These are phyloP conservation scores for Stachybotrys elegans DNA, from an alignment of 2,329 filamentous ascomycete species.

Conservation along the genomic window DNA sequence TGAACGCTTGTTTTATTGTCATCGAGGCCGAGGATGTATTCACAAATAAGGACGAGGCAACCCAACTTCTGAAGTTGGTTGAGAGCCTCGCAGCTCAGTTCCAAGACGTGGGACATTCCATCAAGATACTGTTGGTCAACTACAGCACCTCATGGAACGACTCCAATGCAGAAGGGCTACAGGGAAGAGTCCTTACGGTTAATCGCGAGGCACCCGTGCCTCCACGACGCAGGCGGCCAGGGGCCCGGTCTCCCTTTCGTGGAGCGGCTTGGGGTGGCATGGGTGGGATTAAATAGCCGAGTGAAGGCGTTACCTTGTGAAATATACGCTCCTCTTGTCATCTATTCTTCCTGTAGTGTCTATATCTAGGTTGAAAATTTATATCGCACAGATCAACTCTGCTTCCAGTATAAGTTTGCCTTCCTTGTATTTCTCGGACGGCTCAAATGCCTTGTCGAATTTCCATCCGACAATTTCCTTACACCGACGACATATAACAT, in stretches of 20 bases:
- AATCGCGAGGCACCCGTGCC: not conserved
- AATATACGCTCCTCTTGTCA: too few relatives aligned
- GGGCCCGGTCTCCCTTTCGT: not conserved
- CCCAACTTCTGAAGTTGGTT: not conserved
- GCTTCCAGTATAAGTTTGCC: too few relatives aligned
- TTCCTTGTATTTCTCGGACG: too few relatives aligned
- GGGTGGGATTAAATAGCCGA: too few relatives aligned
- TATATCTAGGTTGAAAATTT: too few relatives aligned
- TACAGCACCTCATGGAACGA: not conserved
- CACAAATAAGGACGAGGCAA: not conserved
- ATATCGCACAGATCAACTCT: too few relatives aligned
- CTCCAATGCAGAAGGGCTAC: not conserved
- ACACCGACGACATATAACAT: too few relatives aligned
- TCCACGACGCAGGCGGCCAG: not conserved
- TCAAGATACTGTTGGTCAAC: not conserved
- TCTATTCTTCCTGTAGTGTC: too few relatives aligned
- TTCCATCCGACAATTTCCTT: too few relatives aligned
- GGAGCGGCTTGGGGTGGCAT: too few relatives aligned
- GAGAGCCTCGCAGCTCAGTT: not conserved
- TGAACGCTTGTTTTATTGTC: not conserved
- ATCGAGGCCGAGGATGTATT: slow-evolving; percentile 5
- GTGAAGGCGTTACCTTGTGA: too few relatives aligned
- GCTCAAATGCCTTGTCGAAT: too few relatives aligned
- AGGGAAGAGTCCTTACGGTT: not conserved
- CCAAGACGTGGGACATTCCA: not conserved